phyloP scores from a whole-genome alignment of 116 monocot species.

The Zostera marina region DNA sequence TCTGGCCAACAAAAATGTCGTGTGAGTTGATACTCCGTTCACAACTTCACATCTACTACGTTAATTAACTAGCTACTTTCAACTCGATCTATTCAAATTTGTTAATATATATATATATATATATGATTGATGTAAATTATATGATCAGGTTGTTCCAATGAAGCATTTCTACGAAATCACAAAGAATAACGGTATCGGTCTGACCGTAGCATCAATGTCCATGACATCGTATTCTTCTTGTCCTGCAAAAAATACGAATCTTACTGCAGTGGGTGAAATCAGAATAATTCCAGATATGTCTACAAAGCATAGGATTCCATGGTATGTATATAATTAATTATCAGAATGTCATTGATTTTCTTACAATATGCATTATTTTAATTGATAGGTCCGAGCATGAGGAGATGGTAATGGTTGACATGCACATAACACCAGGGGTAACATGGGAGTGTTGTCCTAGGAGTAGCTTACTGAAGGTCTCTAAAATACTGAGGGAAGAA shows the following conservation, averaged over 20 bases:
- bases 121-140: neutral
- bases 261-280: constrained; percentile 77
- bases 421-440: constrained; percentile 80
- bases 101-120: neutral
- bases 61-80: too few relatives aligned
- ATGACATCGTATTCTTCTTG: constrained; percentile 63
- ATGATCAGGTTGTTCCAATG: constrained; percentile 64
- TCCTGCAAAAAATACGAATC: constrained; percentile 45
- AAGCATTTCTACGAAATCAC: constrained; percentile 72
- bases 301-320: constrained; percentile 62
- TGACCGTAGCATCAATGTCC: constrained; percentile 62
- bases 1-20: constrained; percentile 90
- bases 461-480: constrained; percentile 36
- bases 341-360: too few relatives aligned
- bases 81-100: neutral
- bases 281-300: constrained; percentile 79
- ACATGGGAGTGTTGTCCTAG: constrained; percentile 99
- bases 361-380: too few relatives aligned
- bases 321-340: too few relatives aligned
- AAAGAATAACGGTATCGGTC: constrained; percentile 59
- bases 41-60: too few relatives aligned
- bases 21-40: constrained; percentile 59
- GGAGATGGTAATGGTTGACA: constrained; percentile 90
- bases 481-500: constrained; percentile 64
- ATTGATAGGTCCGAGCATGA: constrained; percentile 65